Evolutionary conservation across 2,329 filamentous ascomycete genomes (phyloP), one percentile per base, ranked within the genome.

Genomic region (Orbilia quercus): DNA sequence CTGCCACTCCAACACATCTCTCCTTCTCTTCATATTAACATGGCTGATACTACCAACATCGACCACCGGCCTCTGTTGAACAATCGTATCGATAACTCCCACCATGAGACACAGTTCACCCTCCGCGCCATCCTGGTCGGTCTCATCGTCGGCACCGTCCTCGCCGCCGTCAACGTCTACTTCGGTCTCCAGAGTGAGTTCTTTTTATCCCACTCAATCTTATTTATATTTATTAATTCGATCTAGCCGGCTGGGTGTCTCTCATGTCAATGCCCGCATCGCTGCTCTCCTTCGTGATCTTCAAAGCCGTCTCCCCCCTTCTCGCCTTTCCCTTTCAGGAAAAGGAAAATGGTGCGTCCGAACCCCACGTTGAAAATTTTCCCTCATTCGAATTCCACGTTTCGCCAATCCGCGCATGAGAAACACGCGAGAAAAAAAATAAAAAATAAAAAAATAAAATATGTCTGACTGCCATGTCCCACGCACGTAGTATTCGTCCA

Each of bases 241-340:
- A n/a, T n/a, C n/a, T n/a, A 75, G 74, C 79, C 12, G 89, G 89
- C 76, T 91, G 89, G 89, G 86, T 91, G 38, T 87, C 89, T 78
- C 91, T 91, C 76, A 98, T 99, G 95, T 91, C 92, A 14, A 97
- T 99, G 92, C 95, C 95, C 0, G 91, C 92, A 0, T 95, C 92
- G 20, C 83, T 99, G 71, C 91, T 99, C 79, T 94, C 95, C 1
- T 98, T 97, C 79, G 94, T 92, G 9, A 90, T 96, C 77, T 99
- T 99, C 84, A 92, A 91, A 78, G 85, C 89, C 4, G 81, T 97
- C 0, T 86, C 90, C 0, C 87, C 86, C 47, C 87, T 91, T 75
- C 83, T 97, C 28, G 84, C 86, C 25, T 87, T 90, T 62, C 93
- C 93, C 0, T 99, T 99, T 78, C 92, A 90, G 2, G 93, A 95